Percentiles rank a stretch among this genome's conserved stretches.
These are phyloP conservation scores for Schizosaccharomyces octosporus DNA, from an alignment of 805 yeast genomes.

Conservation along the genomic window DNA sequence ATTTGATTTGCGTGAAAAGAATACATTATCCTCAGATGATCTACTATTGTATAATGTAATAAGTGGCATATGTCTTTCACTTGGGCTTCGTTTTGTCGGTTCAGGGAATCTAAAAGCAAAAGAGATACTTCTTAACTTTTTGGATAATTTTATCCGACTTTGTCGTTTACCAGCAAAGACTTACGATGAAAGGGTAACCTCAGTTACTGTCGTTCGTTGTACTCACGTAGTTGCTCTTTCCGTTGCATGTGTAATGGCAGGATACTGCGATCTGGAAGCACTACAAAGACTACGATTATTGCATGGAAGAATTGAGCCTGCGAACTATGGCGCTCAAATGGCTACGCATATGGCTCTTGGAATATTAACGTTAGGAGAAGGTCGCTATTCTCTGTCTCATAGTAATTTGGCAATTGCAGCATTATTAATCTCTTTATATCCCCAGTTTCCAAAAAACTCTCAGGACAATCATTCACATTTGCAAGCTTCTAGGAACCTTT, in stretches of 20 bases:
- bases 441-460: slow-evolving; percentile 28
- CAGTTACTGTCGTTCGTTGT: slow-evolving; percentile 27
- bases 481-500: slow-evolving; percentile 70
- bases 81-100: slow-evolving; percentile 60
- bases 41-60: slow-evolving; percentile 37
- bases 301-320: slow-evolving; percentile 25
- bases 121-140: slow-evolving; percentile 26
- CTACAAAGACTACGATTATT: slow-evolving; percentile 43
- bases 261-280: slow-evolving; percentile 65
- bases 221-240: slow-evolving; percentile 40
- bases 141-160: slow-evolving; percentile 27
- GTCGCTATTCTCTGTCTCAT: slow-evolving; percentile 55
- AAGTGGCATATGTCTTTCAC: slow-evolving; percentile 50
- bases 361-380: slow-evolving; percentile 70
- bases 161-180: slow-evolving; percentile 20
- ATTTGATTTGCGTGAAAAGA: slow-evolving; percentile 5
- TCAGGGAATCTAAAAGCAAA: slow-evolving; percentile 30
- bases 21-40: slow-evolving; percentile 29
- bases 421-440: slow-evolving; percentile 52
- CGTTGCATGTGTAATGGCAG: slow-evolving; percentile 58
- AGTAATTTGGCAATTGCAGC: slow-evolving; percentile 43
- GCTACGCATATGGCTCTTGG: slow-evolving; percentile 68
- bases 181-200: slow-evolving; percentile 21
- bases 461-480: slow-evolving; percentile 34
- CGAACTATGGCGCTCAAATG: slow-evolving; percentile 45